These are phyloP conservation scores for Leccinum broughii DNA, from an alignment of 768 basidiomycete genomes.

Conservation along the genomic window DNA sequence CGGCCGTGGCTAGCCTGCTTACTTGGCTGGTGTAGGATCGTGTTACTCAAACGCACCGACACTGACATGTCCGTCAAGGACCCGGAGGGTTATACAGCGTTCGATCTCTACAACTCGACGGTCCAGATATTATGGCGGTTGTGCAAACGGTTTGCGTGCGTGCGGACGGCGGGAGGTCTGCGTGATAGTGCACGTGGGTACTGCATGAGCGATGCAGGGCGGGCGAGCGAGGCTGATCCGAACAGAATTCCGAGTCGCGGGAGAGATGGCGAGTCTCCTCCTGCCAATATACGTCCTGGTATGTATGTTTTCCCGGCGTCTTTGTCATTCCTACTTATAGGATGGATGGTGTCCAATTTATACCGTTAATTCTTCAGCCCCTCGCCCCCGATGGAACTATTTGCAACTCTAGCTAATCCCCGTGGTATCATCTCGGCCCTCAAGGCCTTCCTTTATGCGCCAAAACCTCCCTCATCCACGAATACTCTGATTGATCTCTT, in stretches of 20 bases:
- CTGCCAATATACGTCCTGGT: too few species aligned
- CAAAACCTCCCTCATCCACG: background rate
- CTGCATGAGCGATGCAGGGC: too few species aligned
- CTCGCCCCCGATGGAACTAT: background rate
- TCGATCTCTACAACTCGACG: conserved; percentile 92
- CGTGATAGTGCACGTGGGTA: too few species aligned
- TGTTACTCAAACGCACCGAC: conserved; percentile 75
- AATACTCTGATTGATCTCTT: conserved; percentile 27
- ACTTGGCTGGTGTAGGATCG: conserved; percentile 47
- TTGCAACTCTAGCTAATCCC: background rate
- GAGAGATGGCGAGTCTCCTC: too few species aligned
- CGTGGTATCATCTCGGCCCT: background rate
- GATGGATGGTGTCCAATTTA: background rate
- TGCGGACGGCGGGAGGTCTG: too few species aligned
- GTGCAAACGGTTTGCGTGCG: too few species aligned
- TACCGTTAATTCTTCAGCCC: background rate
- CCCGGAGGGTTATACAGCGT: conserved; percentile 85
- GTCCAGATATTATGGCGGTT: conserved; percentile 52
- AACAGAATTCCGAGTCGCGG: too few species aligned
- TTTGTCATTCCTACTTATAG: background rate
- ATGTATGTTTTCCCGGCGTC: too few species aligned
- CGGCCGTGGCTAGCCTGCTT: conserved; percentile 21
- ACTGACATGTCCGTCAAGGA: conserved; percentile 77
- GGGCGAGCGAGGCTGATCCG: too few species aligned
- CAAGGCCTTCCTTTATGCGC: background rate